Conservation (phyloP, 2,329 filamentous ascomycete genomes). For the Colletotrichum chrysophilum region DNA sequence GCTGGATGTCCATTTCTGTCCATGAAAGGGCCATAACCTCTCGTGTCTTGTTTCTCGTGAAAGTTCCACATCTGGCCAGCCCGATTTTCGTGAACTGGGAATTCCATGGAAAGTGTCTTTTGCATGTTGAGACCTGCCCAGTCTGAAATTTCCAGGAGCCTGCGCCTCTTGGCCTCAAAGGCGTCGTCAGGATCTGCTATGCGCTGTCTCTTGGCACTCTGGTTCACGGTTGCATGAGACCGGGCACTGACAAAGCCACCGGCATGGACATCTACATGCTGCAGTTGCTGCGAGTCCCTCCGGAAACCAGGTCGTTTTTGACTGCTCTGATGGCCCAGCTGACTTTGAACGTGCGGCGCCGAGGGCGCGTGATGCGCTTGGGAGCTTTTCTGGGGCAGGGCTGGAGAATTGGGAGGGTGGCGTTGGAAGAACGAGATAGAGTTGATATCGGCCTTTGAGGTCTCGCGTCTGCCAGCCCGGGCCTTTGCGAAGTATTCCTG, state of each 20-base stretch:
- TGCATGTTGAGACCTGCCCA: slow-evolving; percentile 38
- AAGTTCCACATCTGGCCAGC: slow-evolving; percentile 14
- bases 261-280: neutral
- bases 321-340: slow-evolving; percentile 24
- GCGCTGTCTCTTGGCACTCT: neutral
- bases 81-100: neutral
- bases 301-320: neutral
- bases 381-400: neutral
- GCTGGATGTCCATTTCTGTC: neutral
- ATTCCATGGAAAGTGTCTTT: slow-evolving; percentile 27
- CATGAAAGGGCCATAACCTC: neutral
- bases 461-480: slow-evolving; percentile 3
- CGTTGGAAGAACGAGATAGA: slow-evolving; percentile 31
- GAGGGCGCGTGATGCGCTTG: neutral
- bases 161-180: slow-evolving; percentile 18
- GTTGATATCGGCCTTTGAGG: neutral
- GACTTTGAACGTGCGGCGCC: slow-evolving; percentile 7
- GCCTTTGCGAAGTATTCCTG: slow-evolving; percentile 43
- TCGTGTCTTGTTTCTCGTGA: neutral
- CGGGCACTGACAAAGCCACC: neutral
- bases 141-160: slow-evolving; percentile 15
- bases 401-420: neutral
- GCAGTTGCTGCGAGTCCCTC: neutral
- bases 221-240: neutral
- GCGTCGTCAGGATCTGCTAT: neutral